Percentiles rank a stretch among this genome's conserved stretches.
Conservation (phyloP, 345 rosid species). For the Microcos paniculata region DNA sequence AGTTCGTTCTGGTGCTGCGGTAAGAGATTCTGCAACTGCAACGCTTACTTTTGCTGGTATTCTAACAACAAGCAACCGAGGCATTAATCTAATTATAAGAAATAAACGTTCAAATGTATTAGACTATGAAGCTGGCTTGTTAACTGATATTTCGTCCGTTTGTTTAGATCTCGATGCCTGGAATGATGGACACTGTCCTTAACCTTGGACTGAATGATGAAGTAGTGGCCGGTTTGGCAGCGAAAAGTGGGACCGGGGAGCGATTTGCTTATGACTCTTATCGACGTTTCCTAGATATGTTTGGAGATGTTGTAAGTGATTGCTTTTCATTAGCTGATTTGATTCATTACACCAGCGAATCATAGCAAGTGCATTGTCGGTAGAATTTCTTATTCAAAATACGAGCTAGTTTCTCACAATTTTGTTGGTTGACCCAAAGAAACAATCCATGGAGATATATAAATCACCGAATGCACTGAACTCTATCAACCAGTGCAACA, state of each 20-base stretch:
- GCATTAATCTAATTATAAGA: background rate
- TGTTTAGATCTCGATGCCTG: conserved; percentile 89
- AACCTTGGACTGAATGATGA: conserved; percentile 90
- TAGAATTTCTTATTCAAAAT: background rate
- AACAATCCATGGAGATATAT: background rate
- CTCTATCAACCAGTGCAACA: background rate
- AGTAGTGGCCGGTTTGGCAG: conserved; percentile 69
- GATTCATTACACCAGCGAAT: background rate
- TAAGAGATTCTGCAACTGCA: conserved; percentile 31
- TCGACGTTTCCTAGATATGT: conserved; percentile 94
- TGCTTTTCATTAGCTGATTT: conserved; percentile 8
- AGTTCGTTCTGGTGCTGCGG: conserved; percentile 98
- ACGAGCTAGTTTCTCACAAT: background rate
- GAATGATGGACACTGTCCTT: conserved; percentile 99
- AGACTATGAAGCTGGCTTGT: background rate
- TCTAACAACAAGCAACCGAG: background rate
- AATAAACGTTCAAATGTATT: too few species aligned
- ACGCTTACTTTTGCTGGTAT: background rate
- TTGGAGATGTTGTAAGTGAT: conserved; percentile 81
- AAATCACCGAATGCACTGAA: background rate
- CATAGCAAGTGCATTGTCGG: background rate
- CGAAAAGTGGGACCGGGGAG: conserved; percentile 85
- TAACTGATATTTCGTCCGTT: background rate
- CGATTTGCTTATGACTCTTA: conserved; percentile 91
- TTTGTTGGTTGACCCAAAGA: background rate